A percentile compares a stretch with the other conserved stretches of the same genome.
Conservation (phyloP, 139 green algal species). For the Closterium sp. region DNA sequence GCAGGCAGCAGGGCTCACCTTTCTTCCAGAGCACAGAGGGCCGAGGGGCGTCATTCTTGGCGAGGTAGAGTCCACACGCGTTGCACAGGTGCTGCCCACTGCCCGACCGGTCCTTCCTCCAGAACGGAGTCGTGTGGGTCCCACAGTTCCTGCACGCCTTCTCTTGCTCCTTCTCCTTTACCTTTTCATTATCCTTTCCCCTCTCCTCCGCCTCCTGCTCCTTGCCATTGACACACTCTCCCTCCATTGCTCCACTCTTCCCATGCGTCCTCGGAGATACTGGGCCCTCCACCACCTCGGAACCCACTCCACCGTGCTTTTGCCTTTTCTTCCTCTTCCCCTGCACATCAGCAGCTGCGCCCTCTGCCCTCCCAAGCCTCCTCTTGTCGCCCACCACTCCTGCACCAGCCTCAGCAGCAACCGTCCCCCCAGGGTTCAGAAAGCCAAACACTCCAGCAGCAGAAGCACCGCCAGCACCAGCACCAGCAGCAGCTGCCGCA, state of each 20-base stretch:
- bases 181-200: neutral
- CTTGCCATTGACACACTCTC: neutral
- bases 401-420: neutral
- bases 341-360: neutral
- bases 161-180: slow-evolving; percentile 5
- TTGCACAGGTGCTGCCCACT: slow-evolving; percentile 84
- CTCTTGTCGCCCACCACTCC: neutral
- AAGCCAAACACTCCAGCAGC: neutral
- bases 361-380: neutral
- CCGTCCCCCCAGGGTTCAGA: neutral
- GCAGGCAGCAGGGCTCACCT: slow-evolving; percentile 21
- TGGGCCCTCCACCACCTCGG: neutral
- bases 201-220: neutral
- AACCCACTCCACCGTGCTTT: neutral
- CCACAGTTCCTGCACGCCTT: slow-evolving; percentile 92
- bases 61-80: slow-evolving; percentile 89
- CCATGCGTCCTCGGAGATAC: neutral
- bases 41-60: slow-evolving; percentile 88
- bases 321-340: neutral
- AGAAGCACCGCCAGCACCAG: neutral
- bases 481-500: neutral
- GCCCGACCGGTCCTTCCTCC: slow-evolving; percentile 87
- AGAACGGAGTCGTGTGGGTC: slow-evolving; percentile 86
- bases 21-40: slow-evolving; percentile 83
- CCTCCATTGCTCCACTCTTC: neutral